A percentile compares a stretch with the other conserved stretches of the same genome.
Conservation (phyloP, 2,329 filamentous ascomycete genomes). For the Beauveria australis region DNA sequence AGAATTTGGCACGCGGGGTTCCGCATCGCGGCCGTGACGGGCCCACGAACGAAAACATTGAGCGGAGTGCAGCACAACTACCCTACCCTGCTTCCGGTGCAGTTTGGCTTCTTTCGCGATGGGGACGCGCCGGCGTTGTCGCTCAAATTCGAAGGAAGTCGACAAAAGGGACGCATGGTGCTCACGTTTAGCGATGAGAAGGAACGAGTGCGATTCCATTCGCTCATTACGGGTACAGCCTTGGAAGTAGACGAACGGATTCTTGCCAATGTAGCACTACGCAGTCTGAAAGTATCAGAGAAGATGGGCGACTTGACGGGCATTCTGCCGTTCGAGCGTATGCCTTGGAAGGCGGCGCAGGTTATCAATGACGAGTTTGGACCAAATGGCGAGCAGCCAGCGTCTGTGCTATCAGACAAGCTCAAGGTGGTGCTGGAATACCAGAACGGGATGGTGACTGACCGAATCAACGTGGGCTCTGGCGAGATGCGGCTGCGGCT, state of each 20-base stretch:
- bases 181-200: constrained; percentile 68
- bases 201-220: constrained; percentile 64
- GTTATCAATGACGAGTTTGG: constrained; percentile 66
- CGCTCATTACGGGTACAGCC: constrained; percentile 64
- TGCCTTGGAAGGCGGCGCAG: constrained; percentile 58
- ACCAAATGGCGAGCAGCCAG: constrained; percentile 48
- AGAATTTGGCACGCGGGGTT: constrained; percentile 71
- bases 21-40: constrained; percentile 69
- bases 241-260: constrained; percentile 60
- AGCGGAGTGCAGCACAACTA: constrained; percentile 68
- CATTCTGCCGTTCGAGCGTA: constrained; percentile 39
- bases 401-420: constrained; percentile 67
- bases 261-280: constrained; percentile 60
- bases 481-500: constrained; percentile 64
- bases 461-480: constrained; percentile 72
- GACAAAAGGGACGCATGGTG: constrained; percentile 62
- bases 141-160: constrained; percentile 59
- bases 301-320: constrained; percentile 42
- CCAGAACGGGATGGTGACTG: constrained; percentile 68
- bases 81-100: constrained; percentile 56
- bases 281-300: constrained; percentile 54
- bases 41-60: constrained; percentile 66
- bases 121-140: constrained; percentile 63
- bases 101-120: constrained; percentile 68
- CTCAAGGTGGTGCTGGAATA: constrained; percentile 70